Percentiles rank a stretch among this genome's conserved stretches.
Conservation (phyloP, 768 basidiomycete species). For the Hericium erinaceus region DNA sequence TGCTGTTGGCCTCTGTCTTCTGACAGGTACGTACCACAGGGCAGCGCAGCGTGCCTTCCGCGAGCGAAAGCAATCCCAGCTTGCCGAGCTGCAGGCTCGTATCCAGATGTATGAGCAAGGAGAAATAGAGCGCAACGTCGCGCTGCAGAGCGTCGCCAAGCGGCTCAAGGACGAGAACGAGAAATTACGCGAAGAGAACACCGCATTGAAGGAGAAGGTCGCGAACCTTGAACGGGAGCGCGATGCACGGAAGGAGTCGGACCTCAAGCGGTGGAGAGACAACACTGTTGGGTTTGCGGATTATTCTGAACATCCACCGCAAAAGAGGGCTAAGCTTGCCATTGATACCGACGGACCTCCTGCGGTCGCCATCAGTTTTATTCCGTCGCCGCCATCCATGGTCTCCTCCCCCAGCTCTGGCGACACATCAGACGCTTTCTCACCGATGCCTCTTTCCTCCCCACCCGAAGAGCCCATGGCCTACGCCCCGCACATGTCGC, state of each 20-base stretch:
- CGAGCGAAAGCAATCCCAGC: constrained; percentile 82
- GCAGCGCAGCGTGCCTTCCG: constrained; percentile 86
- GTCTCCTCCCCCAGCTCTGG: constrained; percentile 43
- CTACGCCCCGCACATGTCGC: constrained; percentile 22
- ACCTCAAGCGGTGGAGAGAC: constrained; percentile 54
- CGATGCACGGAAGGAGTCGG: constrained; percentile 17
- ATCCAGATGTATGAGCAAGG: constrained; percentile 82
- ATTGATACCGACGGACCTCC: constrained; percentile 17
- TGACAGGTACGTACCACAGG: constrained; percentile 28
- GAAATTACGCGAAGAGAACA: constrained; percentile 58
- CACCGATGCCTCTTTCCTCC: constrained; percentile 21
- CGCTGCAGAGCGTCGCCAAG: constrained; percentile 75
- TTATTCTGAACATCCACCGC: constrained; percentile 16
- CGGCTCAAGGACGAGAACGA: constrained; percentile 85
- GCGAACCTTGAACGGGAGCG: constrained; percentile 20
- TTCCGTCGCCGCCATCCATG: constrained; percentile 32
- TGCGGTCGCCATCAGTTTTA: constrained; percentile 18
- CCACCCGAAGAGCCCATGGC: constrained; percentile 21
- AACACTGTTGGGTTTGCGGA: constrained; percentile 25
- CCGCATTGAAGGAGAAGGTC: constrained; percentile 37
- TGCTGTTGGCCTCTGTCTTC: neutral
- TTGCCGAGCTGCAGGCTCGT: constrained; percentile 80
- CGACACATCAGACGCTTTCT: constrained; percentile 20
- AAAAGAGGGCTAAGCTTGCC: constrained; percentile 31
- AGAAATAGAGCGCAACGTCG: constrained; percentile 82